These are phyloP conservation scores for Yamadazyma atmosphaerica DNA, from an alignment of 1,139 yeast genomes.

Conservation along the genomic window DNA sequence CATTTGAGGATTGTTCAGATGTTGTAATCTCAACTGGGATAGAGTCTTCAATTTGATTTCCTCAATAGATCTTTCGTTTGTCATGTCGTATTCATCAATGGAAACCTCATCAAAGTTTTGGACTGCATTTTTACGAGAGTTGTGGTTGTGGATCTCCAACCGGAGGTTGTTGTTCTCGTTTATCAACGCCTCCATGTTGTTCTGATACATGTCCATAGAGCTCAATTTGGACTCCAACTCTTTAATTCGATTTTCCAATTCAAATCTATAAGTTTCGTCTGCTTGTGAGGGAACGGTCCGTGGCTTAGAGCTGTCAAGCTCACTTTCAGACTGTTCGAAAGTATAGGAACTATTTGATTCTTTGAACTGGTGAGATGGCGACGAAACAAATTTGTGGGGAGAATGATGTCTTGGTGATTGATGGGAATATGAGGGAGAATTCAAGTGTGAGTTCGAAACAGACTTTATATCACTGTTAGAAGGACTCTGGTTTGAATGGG, in stretches of 20 bases:
- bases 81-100: constrained; percentile 24
- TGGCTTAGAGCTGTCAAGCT: constrained; percentile 2
- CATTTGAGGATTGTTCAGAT: constrained; percentile 7
- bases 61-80: constrained; percentile 21
- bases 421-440: constrained; percentile 1
- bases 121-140: neutral
- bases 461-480: neutral
- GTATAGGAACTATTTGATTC: constrained; percentile 27
- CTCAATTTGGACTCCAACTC: constrained; percentile 13
- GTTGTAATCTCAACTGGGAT: constrained; percentile 34
- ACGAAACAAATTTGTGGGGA: too few relatives aligned
- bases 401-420: neutral
- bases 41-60: constrained; percentile 37
- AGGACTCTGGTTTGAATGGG: neutral
- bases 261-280: constrained; percentile 3
- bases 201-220: constrained; percentile 10
- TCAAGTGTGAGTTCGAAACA: constrained; percentile 1
- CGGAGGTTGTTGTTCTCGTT: constrained; percentile 15
- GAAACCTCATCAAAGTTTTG: constrained; percentile 20
- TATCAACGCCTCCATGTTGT: constrained; percentile 13
- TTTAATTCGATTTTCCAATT: constrained; percentile 11
- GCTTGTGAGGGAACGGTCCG: neutral
- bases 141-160: constrained; percentile 4
- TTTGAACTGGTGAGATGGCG: too few relatives aligned
- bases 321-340: constrained; percentile 19